phyloP scores from a whole-genome alignment of 2,329 filamentous ascomycete species.

The Aspergillus sp. region DNA sequence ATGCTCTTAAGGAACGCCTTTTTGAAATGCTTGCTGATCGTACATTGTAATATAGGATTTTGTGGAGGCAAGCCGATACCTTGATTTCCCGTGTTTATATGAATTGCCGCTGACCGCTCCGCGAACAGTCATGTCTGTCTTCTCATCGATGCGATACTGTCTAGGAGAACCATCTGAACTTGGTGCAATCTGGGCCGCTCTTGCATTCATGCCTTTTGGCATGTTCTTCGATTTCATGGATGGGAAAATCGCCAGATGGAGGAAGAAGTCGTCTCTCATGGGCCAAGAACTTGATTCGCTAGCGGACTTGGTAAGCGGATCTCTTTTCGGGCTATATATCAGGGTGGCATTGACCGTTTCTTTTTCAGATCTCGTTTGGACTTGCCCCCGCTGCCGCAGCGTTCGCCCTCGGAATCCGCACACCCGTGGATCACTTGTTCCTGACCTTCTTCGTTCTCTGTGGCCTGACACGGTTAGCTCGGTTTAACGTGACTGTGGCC shows the following conservation, averaged over 20 bases:
- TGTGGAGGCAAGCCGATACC: slow-evolving; percentile 40
- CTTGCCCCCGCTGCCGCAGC: slow-evolving; percentile 82
- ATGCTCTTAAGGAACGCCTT: not conserved
- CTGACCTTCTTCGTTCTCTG: slow-evolving; percentile 90
- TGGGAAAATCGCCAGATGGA: slow-evolving; percentile 92
- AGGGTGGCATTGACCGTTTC: slow-evolving; percentile 2
- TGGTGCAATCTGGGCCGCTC: slow-evolving; percentile 72
- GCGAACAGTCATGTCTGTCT: slow-evolving; percentile 75
- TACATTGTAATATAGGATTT: slow-evolving; percentile 31
- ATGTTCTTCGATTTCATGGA: slow-evolving; percentile 98
- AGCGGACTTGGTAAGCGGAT: slow-evolving; percentile 72
- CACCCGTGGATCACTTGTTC: slow-evolving; percentile 71
- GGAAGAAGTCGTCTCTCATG: slow-evolving; percentile 96
- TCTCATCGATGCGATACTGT: slow-evolving; percentile 91
- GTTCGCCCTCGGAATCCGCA: slow-evolving; percentile 84
- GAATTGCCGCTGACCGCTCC: slow-evolving; percentile 11
- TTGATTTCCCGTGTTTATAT: slow-evolving; percentile 1
- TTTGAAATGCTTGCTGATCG: slow-evolving; percentile 12
- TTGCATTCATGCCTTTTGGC: slow-evolving; percentile 84
- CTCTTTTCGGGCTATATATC: not conserved
- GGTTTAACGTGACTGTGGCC: slow-evolving; percentile 94
- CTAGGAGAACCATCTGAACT: slow-evolving; percentile 64
- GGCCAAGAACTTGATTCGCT: slow-evolving; percentile 95
- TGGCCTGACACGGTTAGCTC: slow-evolving; percentile 85
- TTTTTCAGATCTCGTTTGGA: slow-evolving; percentile 81